Percentiles rank a stretch among this genome's conserved stretches.
These are phyloP conservation scores for Melanogaster broomeanus DNA, from an alignment of 768 basidiomycete genomes.

Conservation along the genomic window DNA sequence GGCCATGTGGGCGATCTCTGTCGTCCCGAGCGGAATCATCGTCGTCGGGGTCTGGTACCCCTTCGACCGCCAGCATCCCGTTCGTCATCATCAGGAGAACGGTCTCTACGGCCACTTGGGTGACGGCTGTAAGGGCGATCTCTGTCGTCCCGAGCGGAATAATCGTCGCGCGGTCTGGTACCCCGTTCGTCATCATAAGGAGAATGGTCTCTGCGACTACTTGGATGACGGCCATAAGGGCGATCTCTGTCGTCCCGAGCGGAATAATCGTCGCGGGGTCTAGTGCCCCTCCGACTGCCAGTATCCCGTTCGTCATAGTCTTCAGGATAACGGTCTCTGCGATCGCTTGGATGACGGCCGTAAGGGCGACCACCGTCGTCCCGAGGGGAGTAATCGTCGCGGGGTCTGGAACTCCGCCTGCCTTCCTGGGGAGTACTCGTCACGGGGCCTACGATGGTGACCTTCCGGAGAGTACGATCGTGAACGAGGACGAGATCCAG, in stretches of 20 bases:
- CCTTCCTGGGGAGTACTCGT: constrained; percentile 10
- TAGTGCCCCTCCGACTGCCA: not conserved
- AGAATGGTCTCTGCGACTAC: constrained; percentile 12
- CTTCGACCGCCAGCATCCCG: constrained; percentile 14
- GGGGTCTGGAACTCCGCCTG: constrained; percentile 1
- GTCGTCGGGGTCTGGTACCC: not conserved
- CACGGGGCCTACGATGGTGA: not conserved
- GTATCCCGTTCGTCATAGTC: not conserved
- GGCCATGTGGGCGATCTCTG: not conserved
- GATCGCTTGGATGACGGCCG: not conserved
- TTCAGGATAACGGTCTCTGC: constrained; percentile 6
- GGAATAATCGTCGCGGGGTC: not conserved
- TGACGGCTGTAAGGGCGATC: constrained; percentile 1
- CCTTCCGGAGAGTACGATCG: constrained; percentile 14
- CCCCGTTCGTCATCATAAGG: constrained; percentile 7
- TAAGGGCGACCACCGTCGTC: constrained; percentile 4
- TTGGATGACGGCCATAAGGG: constrained; percentile 10
- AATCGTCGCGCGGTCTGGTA: not conserved
- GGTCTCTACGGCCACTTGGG: constrained; percentile 16
- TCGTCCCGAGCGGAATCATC: not conserved
- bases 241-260: not conserved
- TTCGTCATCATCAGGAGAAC: constrained; percentile 9
- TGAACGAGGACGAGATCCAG: constrained; percentile 19
- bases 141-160: constrained; percentile 3
- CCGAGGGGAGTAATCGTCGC: constrained; percentile 6